Base-by-base conservation (phyloP, 1,139 yeast genomes). In the Yamadazyma blattariae region DNA sequence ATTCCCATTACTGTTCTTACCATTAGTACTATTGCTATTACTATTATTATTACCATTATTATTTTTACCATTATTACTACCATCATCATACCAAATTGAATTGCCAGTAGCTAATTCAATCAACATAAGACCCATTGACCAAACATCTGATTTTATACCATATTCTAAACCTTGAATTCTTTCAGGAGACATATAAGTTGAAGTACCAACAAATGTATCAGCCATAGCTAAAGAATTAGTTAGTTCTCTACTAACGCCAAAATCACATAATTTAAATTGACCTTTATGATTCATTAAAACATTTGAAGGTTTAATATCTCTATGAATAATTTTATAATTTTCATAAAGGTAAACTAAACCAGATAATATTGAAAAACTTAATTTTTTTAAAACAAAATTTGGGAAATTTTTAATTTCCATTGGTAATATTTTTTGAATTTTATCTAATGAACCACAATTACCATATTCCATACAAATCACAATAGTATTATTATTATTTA, bases 171-270 rank as follows among this genome's bases (percentile, higher is more conserved):
- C 98, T 60, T 88, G 96, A 38, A 92, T 92, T 45, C 98, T 74
- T 54, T 92, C 98, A 0, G 98, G 98, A 1, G 96, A 88, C 98
- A 92, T 92, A 54, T 92, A 92, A 2, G 95, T 88, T 1, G 96
- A 88, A 1, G 98, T 92, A 1, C 98, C 98, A 9, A 92, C 97
- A 68, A 92, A 92, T 0, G 97, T 92, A 49, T 92, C 96, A 0
- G 97, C 97, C 67, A 68, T 63, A 17, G 74, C 75, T 41, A 92
- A 75, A 0, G 97, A 89, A 56, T 90, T 89, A 39, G 88, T 86
- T 40, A 92, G 71, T 55, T 89, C 96, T 44, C 96, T 78, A 26
- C 90, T 80, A 7, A 92, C 98, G 10, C 98, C 97, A 64, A 90
- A 90, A 60, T 90, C 97, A 59, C 96, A 86, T 20, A 88, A 68